Percentiles rank a stretch among this genome's conserved stretches.
Conservation (phyloP, 371 early-diverging fungal species). For the Syncephalastrum contaminatum region DNA sequence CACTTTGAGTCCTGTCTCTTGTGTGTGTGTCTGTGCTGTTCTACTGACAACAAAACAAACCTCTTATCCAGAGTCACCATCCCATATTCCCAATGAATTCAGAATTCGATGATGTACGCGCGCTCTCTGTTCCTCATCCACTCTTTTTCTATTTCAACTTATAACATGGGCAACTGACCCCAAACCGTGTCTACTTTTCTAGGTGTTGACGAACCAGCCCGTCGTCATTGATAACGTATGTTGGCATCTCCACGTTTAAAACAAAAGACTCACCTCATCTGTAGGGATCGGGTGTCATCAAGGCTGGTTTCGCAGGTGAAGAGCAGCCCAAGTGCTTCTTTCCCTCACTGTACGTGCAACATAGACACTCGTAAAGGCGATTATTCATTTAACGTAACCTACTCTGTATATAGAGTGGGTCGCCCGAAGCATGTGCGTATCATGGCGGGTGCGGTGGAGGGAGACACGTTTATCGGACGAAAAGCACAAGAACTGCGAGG, state of each 20-base stretch:
- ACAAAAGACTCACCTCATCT: slow-evolving; percentile 4
- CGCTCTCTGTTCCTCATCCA: not conserved
- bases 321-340: slow-evolving; percentile 93
- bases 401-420: slow-evolving; percentile 59
- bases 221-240: slow-evolving; percentile 75
- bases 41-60: not conserved
- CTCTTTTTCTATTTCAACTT: slow-evolving; percentile 4
- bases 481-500: slow-evolving; percentile 94
- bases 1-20: not conserved
- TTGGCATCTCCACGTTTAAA: not conserved
- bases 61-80: not conserved
- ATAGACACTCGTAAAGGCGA: not conserved
- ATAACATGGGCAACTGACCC: not conserved
- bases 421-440: slow-evolving; percentile 92
- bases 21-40: not conserved
- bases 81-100: slow-evolving; percentile 30
- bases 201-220: slow-evolving; percentile 92
- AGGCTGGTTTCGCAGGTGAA: slow-evolving; percentile 97
- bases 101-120: slow-evolving; percentile 51
- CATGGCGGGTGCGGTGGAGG: slow-evolving; percentile 97
- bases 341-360: slow-evolving; percentile 60
- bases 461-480: slow-evolving; percentile 90
- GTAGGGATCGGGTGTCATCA: slow-evolving; percentile 91
- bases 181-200: not conserved
- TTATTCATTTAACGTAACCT: too few species aligned